phyloP scores from a whole-genome alignment of 345 rosid species.

The Odontarrhena argentea region DNA sequence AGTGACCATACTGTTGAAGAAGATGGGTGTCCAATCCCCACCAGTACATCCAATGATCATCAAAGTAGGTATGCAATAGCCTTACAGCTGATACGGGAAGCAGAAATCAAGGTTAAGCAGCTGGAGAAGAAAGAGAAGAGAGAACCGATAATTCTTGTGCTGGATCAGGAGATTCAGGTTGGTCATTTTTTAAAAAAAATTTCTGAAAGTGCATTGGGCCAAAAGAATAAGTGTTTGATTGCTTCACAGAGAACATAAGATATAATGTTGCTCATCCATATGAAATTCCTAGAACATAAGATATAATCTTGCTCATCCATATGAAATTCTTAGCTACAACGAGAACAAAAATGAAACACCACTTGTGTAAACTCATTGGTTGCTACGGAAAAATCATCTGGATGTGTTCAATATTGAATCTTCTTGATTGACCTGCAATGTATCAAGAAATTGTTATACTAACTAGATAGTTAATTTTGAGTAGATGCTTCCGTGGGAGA shows the following conservation, averaged over 20 bases:
- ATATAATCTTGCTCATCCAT: too few relatives aligned
- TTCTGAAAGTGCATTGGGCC: constrained; percentile 5
- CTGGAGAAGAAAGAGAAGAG: constrained; percentile 44
- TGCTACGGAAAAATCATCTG: neutral
- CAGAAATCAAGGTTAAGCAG: constrained; percentile 56
- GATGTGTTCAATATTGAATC: too few relatives aligned
- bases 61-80: constrained; percentile 50
- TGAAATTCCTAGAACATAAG: too few relatives aligned
- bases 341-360: too few relatives aligned
- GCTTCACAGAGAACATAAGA: too few relatives aligned
- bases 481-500: constrained; percentile 99
- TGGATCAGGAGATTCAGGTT: constrained; percentile 88
- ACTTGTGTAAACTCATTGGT: neutral
- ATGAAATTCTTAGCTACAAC: too few relatives aligned
- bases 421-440: neutral
- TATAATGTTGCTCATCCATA: too few relatives aligned
- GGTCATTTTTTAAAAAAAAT: constrained; percentile 32
- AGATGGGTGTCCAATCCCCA: constrained; percentile 40
- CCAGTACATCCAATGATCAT: constrained; percentile 34
- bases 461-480: constrained; percentile 12
- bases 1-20: constrained; percentile 49
- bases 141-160: constrained; percentile 74
- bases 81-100: constrained; percentile 59
- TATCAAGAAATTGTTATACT: neutral
- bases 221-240: too few relatives aligned